A percentile compares a stretch with the other conserved stretches of the same genome.
Conservation (phyloP, 179 eudicot species). For the Nepenthes alata region DNA sequence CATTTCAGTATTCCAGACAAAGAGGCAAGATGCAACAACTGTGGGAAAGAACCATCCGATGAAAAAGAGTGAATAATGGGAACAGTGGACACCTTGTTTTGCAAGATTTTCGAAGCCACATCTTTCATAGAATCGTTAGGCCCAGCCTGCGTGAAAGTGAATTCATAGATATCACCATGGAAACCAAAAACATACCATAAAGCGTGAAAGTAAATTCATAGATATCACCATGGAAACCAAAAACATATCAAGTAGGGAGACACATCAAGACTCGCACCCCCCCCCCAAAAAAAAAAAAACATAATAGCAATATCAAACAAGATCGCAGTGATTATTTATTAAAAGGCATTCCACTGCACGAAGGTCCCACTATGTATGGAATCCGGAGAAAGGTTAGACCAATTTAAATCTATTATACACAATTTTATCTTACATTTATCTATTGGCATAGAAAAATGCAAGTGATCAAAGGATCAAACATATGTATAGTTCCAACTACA, state of each 20-base stretch:
- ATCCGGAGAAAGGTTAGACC: too few relatives aligned
- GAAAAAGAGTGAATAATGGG: constrained; percentile 36
- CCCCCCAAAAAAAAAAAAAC: too few relatives aligned
- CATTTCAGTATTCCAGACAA: constrained; percentile 41
- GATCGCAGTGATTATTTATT: too few relatives aligned
- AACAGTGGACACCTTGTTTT: constrained; percentile 54
- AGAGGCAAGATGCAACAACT: constrained; percentile 43
- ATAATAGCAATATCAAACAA: too few relatives aligned
- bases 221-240: not conserved
- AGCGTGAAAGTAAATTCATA: constrained; percentile 5
- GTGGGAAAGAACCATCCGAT: constrained; percentile 36
- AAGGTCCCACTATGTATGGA: too few relatives aligned
- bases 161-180: not conserved
- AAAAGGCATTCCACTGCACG: too few relatives aligned
- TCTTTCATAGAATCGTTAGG: constrained; percentile 67
- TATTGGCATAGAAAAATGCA: too few relatives aligned
- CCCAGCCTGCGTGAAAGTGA: constrained; percentile 41
- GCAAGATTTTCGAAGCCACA: constrained; percentile 58
- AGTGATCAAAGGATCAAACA: too few relatives aligned
- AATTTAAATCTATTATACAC: too few relatives aligned
- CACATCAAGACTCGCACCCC: too few relatives aligned
- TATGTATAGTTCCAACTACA: too few relatives aligned
- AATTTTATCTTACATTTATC: too few relatives aligned
- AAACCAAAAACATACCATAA: not conserved
- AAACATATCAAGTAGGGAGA: not conserved